These are phyloP conservation scores for Rhodotorula taiwanensis DNA, from an alignment of 768 basidiomycete genomes.

Conservation along the genomic window DNA sequence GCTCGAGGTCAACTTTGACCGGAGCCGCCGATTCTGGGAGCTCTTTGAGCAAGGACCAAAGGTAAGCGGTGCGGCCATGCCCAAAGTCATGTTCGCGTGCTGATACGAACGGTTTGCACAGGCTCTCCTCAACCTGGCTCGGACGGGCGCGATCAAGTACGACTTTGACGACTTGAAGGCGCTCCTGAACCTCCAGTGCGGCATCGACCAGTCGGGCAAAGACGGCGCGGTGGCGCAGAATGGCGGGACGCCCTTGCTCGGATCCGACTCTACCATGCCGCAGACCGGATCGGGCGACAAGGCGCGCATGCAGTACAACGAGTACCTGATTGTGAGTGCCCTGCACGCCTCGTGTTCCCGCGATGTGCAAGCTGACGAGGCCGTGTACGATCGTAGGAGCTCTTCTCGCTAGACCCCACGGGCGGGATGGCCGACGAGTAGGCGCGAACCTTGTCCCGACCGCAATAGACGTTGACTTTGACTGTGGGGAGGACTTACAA, in stretches of 20 bases:
- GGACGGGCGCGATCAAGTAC: constrained; percentile 56
- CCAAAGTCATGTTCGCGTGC: neutral
- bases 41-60: constrained; percentile 68
- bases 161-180: constrained; percentile 87
- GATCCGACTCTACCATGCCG: neutral
- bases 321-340: constrained; percentile 25
- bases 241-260: neutral
- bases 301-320: constrained; percentile 21
- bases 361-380: neutral
- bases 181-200: constrained; percentile 83
- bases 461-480: too few relatives aligned
- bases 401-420: constrained; percentile 27
- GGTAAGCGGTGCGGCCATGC: constrained; percentile 49
- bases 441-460: neutral
- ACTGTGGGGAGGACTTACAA: neutral
- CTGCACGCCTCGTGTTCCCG: neutral
- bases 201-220: constrained; percentile 55
- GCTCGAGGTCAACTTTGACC: constrained; percentile 63
- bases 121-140: constrained; percentile 68
- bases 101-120: constrained; percentile 48
- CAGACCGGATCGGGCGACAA: constrained; percentile 4
- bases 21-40: constrained; percentile 71
- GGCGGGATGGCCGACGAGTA: constrained; percentile 28
- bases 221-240: constrained; percentile 2
- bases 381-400: neutral